Conservation (phyloP, 2,329 filamentous ascomycete species). For the Ophiostoma novo-ulmi region DNA sequence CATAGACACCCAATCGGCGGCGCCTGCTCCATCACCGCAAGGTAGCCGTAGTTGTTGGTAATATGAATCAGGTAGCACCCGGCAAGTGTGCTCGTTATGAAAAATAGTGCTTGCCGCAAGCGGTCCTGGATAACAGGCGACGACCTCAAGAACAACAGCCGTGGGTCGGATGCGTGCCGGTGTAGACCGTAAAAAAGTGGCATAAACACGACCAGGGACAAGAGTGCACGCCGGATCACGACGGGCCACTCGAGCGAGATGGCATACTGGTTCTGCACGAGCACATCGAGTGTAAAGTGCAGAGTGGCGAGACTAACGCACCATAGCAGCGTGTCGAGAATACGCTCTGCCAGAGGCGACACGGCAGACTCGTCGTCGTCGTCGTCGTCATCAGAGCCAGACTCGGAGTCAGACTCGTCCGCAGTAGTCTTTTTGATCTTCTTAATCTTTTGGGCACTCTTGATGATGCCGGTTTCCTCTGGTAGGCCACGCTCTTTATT, state of each 20-base stretch:
- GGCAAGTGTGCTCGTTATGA: conserved; percentile 51
- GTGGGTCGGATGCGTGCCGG: conserved; percentile 45
- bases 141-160: conserved; percentile 48
- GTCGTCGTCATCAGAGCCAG: conserved; percentile 35
- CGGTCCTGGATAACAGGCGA: conserved; percentile 39
- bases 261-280: conserved; percentile 76
- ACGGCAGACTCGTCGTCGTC: conserved; percentile 31
- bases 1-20: conserved; percentile 86
- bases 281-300: conserved; percentile 72
- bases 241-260: conserved; percentile 56
- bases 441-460: neutral
- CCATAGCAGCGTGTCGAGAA: conserved; percentile 55
- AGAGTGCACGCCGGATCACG: conserved; percentile 49
- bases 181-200: conserved; percentile 55
- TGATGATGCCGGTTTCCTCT: neutral
- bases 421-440: conserved; percentile 11
- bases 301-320: conserved; percentile 61
- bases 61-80: conserved; percentile 79
- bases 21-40: conserved; percentile 84
- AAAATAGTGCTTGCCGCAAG: conserved; percentile 59
- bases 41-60: conserved; percentile 74
- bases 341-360: conserved; percentile 45
- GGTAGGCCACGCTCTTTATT: conserved; percentile 30
- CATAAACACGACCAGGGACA: conserved; percentile 52
- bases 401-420: conserved; percentile 18